Evolutionary conservation across 345 rosid genomes (phyloP), one percentile per base, ranked within the genome.

Genomic region (Acer campestre): DNA sequence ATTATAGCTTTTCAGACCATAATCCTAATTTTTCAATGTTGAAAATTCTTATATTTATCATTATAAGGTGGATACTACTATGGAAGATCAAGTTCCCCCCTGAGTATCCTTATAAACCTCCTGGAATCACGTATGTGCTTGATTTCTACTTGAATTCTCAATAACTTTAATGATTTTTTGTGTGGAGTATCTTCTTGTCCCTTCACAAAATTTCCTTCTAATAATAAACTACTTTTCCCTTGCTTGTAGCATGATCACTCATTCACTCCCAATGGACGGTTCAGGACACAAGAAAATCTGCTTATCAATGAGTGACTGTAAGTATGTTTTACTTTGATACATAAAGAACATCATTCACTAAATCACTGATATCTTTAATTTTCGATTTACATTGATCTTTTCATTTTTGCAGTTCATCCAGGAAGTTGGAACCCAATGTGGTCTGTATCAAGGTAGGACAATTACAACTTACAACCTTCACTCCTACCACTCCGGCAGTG

Each of bases 361-460:
- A 17, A 46, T 67, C 59, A 74, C 31, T 61, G 6, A 22, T 80
- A 27, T 27, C 29, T 61, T 59, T 58, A n/a, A 68, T 18, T 75
- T 71, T 58, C 7, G 40, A 35, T 78, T 56, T 53, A 10, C 53
- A 44, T 68, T 77, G 55, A 49, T 73, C 61, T 11, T 79, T 14
- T 69, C 72, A 18, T 83, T 77, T 35, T 81, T 85, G 56, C 87
- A 94, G 98, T 92, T 88, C 99, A 96, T 84, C 99, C 98, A n/a
- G 98, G 94, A 88, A 94, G 93, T 86, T 96, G 98, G 98, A 96
- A 94, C 73, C 99, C 99, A 2, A 96, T 96, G 98, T 94, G 99
- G 99, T 96, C 98, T 74, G 95, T 91, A 46, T 92, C 98, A 64
- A 96, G 98, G 98, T 96, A 88, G 23, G 71, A 53, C 23, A 61